phyloP scores from a whole-genome alignment of 129 eudicot genomes.

The Calendula officinalis region DNA sequence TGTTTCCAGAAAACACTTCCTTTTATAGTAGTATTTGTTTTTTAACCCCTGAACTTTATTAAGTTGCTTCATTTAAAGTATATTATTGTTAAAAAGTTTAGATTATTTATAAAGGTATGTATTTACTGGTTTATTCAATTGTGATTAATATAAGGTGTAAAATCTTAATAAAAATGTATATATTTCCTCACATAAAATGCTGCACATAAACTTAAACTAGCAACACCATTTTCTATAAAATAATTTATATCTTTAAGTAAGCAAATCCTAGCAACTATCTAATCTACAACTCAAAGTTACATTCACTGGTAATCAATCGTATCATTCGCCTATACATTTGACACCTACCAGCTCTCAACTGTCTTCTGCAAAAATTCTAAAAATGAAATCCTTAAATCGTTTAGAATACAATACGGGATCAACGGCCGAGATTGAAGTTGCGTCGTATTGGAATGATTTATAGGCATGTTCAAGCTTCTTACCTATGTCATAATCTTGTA shows the following conservation, averaged over 20 bases:
- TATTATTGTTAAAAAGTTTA: too few species aligned
- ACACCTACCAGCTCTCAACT: conserved; percentile 20
- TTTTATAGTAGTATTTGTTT: too few species aligned
- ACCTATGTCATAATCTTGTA: conserved; percentile 87
- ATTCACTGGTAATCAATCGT: neutral
- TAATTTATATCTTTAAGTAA: conserved; percentile 2
- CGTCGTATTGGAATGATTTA: conserved; percentile 72
- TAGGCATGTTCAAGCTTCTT: conserved; percentile 91
- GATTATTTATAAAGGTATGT: too few species aligned
- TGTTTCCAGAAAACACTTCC: too few species aligned
- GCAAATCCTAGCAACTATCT: conserved; percentile 27
- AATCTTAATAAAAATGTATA: too few species aligned
- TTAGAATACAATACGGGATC: conserved; percentile 70
- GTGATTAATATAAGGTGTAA: too few species aligned
- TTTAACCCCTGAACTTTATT: too few species aligned
- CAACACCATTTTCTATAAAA: conserved; percentile 2
- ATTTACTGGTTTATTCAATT: too few species aligned
- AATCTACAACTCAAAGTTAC: conserved; percentile 34
- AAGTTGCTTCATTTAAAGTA: too few species aligned
- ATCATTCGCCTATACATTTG: too few species aligned
- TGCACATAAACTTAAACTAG: conserved; percentile 1
- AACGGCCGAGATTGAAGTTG: conserved; percentile 83
- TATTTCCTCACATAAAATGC: neutral
- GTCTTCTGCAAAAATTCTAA: conserved; percentile 61
- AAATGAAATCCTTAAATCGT: conserved; percentile 71